Conservation (phyloP, 768 basidiomycete species). For the Naganishia vaughanmartiniae region DNA sequence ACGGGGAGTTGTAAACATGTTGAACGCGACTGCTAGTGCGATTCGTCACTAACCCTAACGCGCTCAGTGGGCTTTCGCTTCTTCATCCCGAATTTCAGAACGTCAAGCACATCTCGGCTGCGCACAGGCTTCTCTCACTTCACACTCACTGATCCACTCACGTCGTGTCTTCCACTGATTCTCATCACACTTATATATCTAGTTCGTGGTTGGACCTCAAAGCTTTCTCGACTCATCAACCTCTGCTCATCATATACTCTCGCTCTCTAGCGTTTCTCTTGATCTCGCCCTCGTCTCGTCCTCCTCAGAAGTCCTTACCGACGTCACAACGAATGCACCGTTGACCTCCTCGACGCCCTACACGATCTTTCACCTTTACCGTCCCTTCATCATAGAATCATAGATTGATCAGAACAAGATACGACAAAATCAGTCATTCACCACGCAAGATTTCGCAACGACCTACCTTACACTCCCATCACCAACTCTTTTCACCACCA, state of each 20-base stretch:
- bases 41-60: slow-evolving; percentile 6
- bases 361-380: neutral
- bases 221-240: neutral
- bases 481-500: neutral
- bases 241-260: neutral
- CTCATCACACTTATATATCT: neutral
- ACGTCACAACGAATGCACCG: slow-evolving; percentile 11
- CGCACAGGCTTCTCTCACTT: too few species aligned
- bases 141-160: too few species aligned
- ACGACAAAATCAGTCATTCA: slow-evolving; percentile 12
- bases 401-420: neutral
- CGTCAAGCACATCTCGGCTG: too few species aligned
- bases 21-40: neutral
- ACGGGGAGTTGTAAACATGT: neutral
- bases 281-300: neutral
- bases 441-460: slow-evolving; percentile 16
- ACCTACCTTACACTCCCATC: neutral
- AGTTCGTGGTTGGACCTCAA: neutral
- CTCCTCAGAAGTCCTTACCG: neutral
- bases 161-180: neutral
- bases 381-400: neutral
- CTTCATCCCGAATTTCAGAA: neutral
- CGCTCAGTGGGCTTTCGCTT: neutral
- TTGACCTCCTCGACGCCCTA: slow-evolving; percentile 3
- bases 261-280: neutral